Conservation (phyloP, 2,329 filamentous ascomycete genomes). For the Alternaria viburni region DNA sequence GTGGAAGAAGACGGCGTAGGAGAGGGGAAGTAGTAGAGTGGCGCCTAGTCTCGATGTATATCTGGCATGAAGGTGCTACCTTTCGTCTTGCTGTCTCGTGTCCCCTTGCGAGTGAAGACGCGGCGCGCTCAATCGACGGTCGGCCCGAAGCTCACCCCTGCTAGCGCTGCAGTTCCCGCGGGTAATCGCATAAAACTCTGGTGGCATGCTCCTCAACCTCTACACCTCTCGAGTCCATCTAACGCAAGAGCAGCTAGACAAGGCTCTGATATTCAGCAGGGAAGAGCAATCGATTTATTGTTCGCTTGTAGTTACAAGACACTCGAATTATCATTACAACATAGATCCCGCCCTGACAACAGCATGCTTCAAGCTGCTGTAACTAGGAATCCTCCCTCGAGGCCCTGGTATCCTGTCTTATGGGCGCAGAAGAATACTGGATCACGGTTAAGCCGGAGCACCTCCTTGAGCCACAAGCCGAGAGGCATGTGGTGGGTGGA, state of each 20-base stretch:
- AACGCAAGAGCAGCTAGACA: neutral
- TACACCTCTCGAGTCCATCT: neutral
- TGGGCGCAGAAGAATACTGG: slow-evolving; percentile 73
- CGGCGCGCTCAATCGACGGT: slow-evolving; percentile 17
- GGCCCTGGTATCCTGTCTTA: slow-evolving; percentile 80
- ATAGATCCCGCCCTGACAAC: slow-evolving; percentile 59
- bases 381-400: slow-evolving; percentile 68
- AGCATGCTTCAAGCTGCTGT: slow-evolving; percentile 58
- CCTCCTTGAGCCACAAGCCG: slow-evolving; percentile 80
- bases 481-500: slow-evolving; percentile 85
- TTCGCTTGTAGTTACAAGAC: slow-evolving; percentile 10
- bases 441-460: slow-evolving; percentile 99
- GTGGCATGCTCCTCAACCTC: neutral
- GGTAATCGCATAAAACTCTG: slow-evolving; percentile 26
- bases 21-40: neutral
- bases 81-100: slow-evolving; percentile 37
- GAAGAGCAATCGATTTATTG: slow-evolving; percentile 15
- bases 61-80: slow-evolving; percentile 13
- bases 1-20: neutral
- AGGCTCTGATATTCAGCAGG: neutral
- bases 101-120: slow-evolving; percentile 31
- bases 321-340: slow-evolving; percentile 4
- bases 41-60: slow-evolving; percentile 5
- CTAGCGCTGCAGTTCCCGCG: slow-evolving; percentile 26
- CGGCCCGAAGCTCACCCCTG: slow-evolving; percentile 23